These are phyloP conservation scores for Leptographium flavum DNA, from an alignment of 2,329 filamentous ascomycete genomes.

Conservation along the genomic window DNA sequence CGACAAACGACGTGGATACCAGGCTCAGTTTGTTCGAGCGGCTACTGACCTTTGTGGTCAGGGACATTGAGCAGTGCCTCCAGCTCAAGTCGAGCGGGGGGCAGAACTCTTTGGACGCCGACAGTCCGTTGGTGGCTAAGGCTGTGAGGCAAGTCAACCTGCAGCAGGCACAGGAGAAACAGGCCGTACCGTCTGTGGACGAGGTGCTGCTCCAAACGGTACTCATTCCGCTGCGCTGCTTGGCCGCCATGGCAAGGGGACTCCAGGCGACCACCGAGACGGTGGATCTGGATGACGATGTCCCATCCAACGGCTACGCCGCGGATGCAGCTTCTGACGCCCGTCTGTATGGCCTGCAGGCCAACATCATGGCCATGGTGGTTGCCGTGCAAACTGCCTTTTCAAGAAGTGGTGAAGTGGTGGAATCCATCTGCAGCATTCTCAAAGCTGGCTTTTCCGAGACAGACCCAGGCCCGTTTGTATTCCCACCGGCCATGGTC, in stretches of 20 bases:
- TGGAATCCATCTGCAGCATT: conserved; percentile 58
- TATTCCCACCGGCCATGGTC: conserved; percentile 53
- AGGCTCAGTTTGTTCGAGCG: conserved; percentile 40
- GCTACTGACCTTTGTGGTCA: conserved; percentile 46
- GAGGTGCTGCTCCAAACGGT: conserved; percentile 35
- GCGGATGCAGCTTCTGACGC: conserved; percentile 5
- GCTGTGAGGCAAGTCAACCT: conserved; percentile 13
- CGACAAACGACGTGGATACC: conserved; percentile 41
- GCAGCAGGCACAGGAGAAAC: not conserved
- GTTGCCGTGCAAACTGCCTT: conserved; percentile 37
- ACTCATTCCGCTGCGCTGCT: conserved; percentile 47
- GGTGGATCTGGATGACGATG: conserved; percentile 46
- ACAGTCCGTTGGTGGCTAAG: conserved; percentile 10
- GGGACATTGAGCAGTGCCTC: conserved; percentile 38
- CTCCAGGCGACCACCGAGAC: conserved; percentile 53
- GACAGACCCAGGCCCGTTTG: conserved; percentile 59
- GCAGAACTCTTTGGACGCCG: conserved; percentile 8
- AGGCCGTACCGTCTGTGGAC: conserved; percentile 14
- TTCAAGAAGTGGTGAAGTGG: conserved; percentile 47
- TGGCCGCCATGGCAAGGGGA: conserved; percentile 57
- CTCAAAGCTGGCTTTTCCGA: conserved; percentile 65
- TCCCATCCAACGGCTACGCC: not conserved
- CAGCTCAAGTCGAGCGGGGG: conserved; percentile 17
- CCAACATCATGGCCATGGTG: conserved; percentile 31
- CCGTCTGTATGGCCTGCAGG: conserved; percentile 24